Conservation (phyloP, 768 basidiomycete genomes). For the Calvatia gigantea region DNA sequence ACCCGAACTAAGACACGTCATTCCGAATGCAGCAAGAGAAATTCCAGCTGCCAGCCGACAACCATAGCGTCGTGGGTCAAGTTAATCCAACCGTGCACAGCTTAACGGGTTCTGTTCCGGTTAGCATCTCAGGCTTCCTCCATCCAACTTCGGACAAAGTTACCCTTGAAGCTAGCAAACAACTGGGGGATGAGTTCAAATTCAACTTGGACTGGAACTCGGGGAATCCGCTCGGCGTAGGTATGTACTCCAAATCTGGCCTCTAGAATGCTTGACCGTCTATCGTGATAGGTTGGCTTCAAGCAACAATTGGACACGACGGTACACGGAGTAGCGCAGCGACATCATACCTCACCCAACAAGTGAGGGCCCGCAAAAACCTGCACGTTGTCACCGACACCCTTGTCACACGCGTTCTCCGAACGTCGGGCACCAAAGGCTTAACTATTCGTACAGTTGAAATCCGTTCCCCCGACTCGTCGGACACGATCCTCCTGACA, state of each 20-base stretch:
- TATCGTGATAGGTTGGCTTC: constrained; percentile 3
- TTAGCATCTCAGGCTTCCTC: constrained; percentile 23
- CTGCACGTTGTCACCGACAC: constrained; percentile 10
- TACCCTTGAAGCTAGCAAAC: constrained; percentile 23
- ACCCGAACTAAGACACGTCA: not conserved
- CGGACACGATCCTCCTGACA: not conserved
- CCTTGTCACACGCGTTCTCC: constrained; percentile 9
- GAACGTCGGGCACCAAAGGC: not conserved
- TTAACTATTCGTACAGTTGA: constrained; percentile 10
- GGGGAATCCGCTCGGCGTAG: constrained; percentile 12
- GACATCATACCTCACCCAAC: constrained; percentile 9
- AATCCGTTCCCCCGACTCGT: not conserved
- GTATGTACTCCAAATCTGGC: not conserved
- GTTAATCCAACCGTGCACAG: constrained; percentile 29
- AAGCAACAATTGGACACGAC: constrained; percentile 12
- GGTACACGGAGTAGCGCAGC: constrained; percentile 14
- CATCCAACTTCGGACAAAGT: constrained; percentile 23
- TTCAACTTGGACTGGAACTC: constrained; percentile 14
- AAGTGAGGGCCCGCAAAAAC: not conserved
- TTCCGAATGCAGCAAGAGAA: constrained; percentile 18
- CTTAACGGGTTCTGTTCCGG: constrained; percentile 20
- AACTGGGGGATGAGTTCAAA: constrained; percentile 20
- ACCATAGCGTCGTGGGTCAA: constrained; percentile 28
- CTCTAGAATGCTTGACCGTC: not conserved
- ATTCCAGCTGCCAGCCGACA: constrained; percentile 24